Evolutionary conservation across 345 rosid species (phyloP).

Genomic region (Eutrema yunnanense): DNA sequence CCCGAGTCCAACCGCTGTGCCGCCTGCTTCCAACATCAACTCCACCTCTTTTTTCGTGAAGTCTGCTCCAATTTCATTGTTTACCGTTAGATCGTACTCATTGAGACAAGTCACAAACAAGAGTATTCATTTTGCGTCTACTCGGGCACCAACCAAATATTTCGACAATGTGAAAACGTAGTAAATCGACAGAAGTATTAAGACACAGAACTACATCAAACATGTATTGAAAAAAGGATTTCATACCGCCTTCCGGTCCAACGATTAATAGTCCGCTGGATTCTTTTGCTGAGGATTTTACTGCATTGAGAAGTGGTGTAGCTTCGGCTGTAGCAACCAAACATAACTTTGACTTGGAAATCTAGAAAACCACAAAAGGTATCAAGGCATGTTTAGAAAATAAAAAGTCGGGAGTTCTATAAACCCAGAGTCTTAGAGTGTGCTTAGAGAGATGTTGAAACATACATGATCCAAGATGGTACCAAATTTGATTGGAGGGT

Average conservation of each 20-base stretch:
- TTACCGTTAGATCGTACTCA: not conserved
- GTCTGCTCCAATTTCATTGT: slow-evolving; percentile 2
- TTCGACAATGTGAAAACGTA: not conserved
- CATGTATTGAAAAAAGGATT: not conserved
- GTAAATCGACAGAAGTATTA: not conserved
- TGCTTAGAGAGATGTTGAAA: slow-evolving; percentile 7
- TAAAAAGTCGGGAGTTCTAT: not conserved
- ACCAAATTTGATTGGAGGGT: slow-evolving; percentile 54
- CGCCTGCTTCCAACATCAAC: slow-evolving; percentile 58
- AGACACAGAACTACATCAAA: not conserved
- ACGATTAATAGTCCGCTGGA: slow-evolving; percentile 57
- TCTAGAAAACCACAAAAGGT: slow-evolving; percentile 28
- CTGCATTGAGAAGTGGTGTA: slow-evolving; percentile 54
- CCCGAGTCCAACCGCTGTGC: slow-evolving; percentile 70
- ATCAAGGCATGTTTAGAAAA: not conserved
- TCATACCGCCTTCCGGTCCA: slow-evolving; percentile 90
- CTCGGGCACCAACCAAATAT: not conserved
- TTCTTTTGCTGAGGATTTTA: slow-evolving; percentile 42
- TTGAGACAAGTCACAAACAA: not conserved
- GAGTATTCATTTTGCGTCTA: not conserved
- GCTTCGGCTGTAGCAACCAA: slow-evolving; percentile 79
- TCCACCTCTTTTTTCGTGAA: slow-evolving; percentile 49
- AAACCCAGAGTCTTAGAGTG: not conserved
- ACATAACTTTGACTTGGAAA: slow-evolving; percentile 58
- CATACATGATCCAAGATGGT: slow-evolving; percentile 55